A percentile compares a stretch with the other conserved stretches of the same genome.
phyloP scores from a whole-genome alignment of 495 filamentous ascomycete genomes.

The Hypomontagnella monticulosa region DNA sequence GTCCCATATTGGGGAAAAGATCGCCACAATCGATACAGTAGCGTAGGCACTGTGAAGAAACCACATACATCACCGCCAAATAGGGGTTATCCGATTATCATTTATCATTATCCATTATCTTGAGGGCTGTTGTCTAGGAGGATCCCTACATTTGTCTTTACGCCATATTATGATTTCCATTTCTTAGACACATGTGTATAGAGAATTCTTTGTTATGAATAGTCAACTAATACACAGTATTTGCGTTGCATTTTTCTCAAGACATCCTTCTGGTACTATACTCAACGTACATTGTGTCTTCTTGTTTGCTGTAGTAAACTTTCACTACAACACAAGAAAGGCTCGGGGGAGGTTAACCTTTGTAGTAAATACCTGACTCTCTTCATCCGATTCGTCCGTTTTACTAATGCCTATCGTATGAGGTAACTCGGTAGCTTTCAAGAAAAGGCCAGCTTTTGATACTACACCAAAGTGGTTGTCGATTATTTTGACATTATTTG shows the following conservation, averaged over 20 bases:
- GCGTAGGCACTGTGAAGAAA: too few relatives aligned
- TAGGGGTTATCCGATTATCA: too few relatives aligned
- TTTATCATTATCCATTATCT: too few relatives aligned
- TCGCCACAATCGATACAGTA: too few relatives aligned
- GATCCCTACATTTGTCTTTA: too few relatives aligned
- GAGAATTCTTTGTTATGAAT: not conserved
- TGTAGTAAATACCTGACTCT: slow-evolving; percentile 21
- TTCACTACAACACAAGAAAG: slow-evolving; percentile 12
- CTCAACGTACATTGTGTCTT: not conserved
- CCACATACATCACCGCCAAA: too few relatives aligned
- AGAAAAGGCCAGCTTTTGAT: slow-evolving; percentile 53
- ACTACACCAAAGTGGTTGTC: slow-evolving; percentile 53
- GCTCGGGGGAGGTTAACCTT: slow-evolving; percentile 29
- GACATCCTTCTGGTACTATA: too few relatives aligned
- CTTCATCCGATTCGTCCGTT: slow-evolving; percentile 6
- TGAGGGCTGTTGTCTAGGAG: not conserved
- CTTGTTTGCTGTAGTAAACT: not conserved
- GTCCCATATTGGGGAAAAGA: too few relatives aligned
- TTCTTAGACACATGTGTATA: too few relatives aligned
- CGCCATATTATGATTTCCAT: too few relatives aligned
- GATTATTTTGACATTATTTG: slow-evolving; percentile 29
- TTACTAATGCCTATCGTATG: slow-evolving; percentile 3
- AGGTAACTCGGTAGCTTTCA: slow-evolving; percentile 29
- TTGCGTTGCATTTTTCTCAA: too few relatives aligned
- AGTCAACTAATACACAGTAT: not conserved